Conservation (phyloP, 805 yeast species). For the Cyberlindnera sargentensis region DNA sequence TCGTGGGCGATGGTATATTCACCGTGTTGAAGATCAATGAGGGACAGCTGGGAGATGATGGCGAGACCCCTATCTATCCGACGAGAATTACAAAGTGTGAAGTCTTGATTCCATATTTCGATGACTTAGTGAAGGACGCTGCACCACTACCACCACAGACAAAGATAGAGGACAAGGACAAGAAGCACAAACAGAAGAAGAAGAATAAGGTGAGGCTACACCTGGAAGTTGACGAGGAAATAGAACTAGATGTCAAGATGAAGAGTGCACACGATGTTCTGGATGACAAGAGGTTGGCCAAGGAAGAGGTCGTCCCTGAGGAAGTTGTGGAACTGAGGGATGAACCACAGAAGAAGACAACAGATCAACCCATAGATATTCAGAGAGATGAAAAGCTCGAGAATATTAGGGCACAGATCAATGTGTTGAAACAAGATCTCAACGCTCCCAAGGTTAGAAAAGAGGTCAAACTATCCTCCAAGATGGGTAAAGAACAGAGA, state of each 20-base stretch:
- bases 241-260: slow-evolving; percentile 27
- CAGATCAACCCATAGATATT: neutral
- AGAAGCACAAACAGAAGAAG: slow-evolving; percentile 18
- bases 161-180: neutral
- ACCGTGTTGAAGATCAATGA: slow-evolving; percentile 43
- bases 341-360: neutral
- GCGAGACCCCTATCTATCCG: slow-evolving; percentile 45
- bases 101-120: slow-evolving; percentile 43
- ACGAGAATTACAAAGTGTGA: slow-evolving; percentile 33
- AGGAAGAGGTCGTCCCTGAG: neutral
- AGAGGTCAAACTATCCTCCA: neutral
- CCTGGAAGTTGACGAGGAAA: slow-evolving; percentile 23
- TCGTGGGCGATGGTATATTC: slow-evolving; percentile 50
- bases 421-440: slow-evolving; percentile 1
- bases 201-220: slow-evolving; percentile 30
- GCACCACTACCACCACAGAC: neutral
- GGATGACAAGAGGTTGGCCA: slow-evolving; percentile 21
- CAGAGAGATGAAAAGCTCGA: neutral
- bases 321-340: neutral
- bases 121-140: slow-evolving; percentile 27
- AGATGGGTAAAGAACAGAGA: slow-evolving; percentile 8
- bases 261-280: slow-evolving; percentile 35
- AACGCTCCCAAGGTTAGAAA: neutral
- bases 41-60: slow-evolving; percentile 36
- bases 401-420: neutral